Evolutionary conservation across 2,329 filamentous ascomycete species (phyloP), one percentile per base, ranked within the genome.

Genomic region (Aureobasidium namibiae): DNA sequence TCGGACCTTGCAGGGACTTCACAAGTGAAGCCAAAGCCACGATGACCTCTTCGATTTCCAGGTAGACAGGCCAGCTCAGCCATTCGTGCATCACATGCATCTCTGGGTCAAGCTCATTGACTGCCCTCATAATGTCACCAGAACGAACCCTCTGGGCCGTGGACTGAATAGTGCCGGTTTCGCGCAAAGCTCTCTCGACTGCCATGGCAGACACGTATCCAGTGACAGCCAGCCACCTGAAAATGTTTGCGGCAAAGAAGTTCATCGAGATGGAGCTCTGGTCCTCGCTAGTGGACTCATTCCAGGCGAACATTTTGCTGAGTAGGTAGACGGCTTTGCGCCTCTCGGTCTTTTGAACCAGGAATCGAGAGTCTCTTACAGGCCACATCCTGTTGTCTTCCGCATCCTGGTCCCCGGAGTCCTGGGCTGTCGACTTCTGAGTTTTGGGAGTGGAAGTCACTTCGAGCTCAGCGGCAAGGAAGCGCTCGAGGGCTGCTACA

Each of bases 31-130:
- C 81, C 56, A 91, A 81, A 4, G 84, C 82, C 59, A 85, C 75
- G 1, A 90, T 78, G 6, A 91, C 76, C 68, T 91, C 88, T 3
- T 79, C 74, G 41, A 87, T 77, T 3, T 84, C 82, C 18, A 90
- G 78, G 65, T 83, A 82, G 8, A 86, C 87, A 6, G 80, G 79
- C 39, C 74, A 66, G 21, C 82, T 81, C 7, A 92, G 75, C 61
- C 89, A 83, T 59, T 80, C 81, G 44, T 86, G 78, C 39, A 91
- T 76, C 2, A 90, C 75, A 53, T 85, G 82, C 69, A 90, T 80
- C 34, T 84, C 83, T 2, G 84, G 81, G 65, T 91, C 88, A n/a
- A 85, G 77, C 50, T 85, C 78, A 0, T 81, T 79, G 38, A 91
- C 74, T 45, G 85, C 77, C 45, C 78, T 73, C 23, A 89, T 79